These are phyloP conservation scores for Zymoseptoria ardabiliae DNA, from an alignment of 2,329 filamentous ascomycete genomes.

Conservation along the genomic window DNA sequence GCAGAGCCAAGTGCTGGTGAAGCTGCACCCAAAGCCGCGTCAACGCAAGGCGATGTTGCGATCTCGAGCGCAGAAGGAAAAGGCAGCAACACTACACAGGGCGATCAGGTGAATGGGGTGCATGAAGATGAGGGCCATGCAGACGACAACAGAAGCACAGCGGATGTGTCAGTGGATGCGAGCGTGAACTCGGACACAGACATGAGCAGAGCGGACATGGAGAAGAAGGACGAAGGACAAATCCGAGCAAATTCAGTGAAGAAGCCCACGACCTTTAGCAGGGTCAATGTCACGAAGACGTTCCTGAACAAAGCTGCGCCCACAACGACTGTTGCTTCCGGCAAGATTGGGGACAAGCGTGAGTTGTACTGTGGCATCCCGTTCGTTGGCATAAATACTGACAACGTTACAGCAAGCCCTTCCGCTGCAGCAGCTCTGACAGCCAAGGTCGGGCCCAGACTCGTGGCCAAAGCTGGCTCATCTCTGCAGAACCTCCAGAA, in stretches of 20 bases:
- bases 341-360: conserved; percentile 50
- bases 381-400: conserved; percentile 3
- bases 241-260: conserved; percentile 54
- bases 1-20: conserved; percentile 30
- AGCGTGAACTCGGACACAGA: conserved; percentile 74
- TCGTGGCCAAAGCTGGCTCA: conserved; percentile 67
- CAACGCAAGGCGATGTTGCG: conserved; percentile 4
- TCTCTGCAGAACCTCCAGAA: conserved; percentile 44
- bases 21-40: conserved; percentile 12
- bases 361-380: conserved; percentile 12
- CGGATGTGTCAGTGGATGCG: conserved; percentile 59
- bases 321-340: conserved; percentile 38
- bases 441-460: conserved; percentile 53
- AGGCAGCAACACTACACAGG: neutral
- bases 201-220: conserved; percentile 52
- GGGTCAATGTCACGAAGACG: conserved; percentile 76
- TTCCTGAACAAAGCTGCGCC: conserved; percentile 67
- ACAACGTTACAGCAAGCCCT: conserved; percentile 35
- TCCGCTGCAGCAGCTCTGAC: conserved; percentile 37
- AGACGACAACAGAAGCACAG: conserved; percentile 50
- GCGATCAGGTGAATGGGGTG: conserved; percentile 13
- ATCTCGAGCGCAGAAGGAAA: too few species aligned
- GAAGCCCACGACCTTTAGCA: conserved; percentile 74
- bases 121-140: conserved; percentile 32
- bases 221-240: conserved; percentile 47